Conservation (phyloP, 2,329 filamentous ascomycete species). For the Talaromyces albobiverticillius region DNA sequence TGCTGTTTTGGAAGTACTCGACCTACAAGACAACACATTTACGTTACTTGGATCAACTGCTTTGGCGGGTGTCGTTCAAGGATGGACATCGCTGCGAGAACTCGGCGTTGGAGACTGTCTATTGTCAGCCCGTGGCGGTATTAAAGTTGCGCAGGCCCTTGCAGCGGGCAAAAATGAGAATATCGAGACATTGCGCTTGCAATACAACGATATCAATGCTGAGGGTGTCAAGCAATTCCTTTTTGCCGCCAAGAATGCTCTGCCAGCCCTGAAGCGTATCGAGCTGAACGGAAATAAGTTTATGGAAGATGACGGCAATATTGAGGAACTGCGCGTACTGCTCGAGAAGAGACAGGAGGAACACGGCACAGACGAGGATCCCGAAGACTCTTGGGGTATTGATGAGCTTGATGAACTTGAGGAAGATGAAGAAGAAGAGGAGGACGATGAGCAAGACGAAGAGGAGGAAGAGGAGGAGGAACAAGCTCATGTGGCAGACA, state of each 20-base stretch:
- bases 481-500: conserved; percentile 60
- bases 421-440: conserved; percentile 66
- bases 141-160: conserved; percentile 71
- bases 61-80: conserved; percentile 68
- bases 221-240: conserved; percentile 70
- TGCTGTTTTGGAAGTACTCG: conserved; percentile 68
- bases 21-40: conserved; percentile 98
- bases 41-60: conserved; percentile 76
- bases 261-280: conserved; percentile 77
- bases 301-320: conserved; percentile 72
- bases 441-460: conserved; percentile 66
- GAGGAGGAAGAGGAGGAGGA: conserved; percentile 69
- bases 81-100: conserved; percentile 75
- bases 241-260: conserved; percentile 61
- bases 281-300: conserved; percentile 98
- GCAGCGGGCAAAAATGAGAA: conserved; percentile 72
- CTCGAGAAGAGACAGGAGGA: conserved; percentile 77
- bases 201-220: conserved; percentile 91
- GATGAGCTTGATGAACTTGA: conserved; percentile 86
- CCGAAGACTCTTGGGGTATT: conserved; percentile 79
- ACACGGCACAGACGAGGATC: conserved; percentile 56
- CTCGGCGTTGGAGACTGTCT: conserved; percentile 87
- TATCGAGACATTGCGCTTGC: conserved; percentile 76
- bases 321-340: conserved; percentile 66
- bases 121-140: conserved; percentile 71